Base-by-base conservation (phyloP, 495 filamentous ascomycete genomes). In the Haplographium delicatum region DNA sequence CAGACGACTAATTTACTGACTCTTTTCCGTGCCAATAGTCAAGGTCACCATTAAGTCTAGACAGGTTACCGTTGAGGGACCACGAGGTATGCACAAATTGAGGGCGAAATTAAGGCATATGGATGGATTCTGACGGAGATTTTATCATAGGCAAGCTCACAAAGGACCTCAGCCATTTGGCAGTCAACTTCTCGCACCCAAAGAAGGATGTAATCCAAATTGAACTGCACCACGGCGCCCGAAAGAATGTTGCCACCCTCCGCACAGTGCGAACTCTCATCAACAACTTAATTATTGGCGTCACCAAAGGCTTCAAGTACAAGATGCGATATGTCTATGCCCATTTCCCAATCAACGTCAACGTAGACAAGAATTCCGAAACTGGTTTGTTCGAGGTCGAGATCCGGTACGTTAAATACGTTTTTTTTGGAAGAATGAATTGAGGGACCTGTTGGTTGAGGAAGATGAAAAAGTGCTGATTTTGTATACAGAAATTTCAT, bases 261-360 rank as follows among this genome's bases (percentile, higher is more conserved):
- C 91, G 93, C 63, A 98, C 93, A 63, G 93, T 98, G 82, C 86
- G 86, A 62, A 89, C 90, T 50, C 64, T 97, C 71, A 95, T 98
- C 79, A 86, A 93, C 81, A 98, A 98, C 84, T 63, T 98, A 71
- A 87, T 97, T 74, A 85, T 89, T 67, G 93, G 93, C 72, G 93
- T 98, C 54, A 98, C 94, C 67, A 91, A 86, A 76, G 93, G 93
- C 55, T 98, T 86, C 87, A 91, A 91, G 78, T 98, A 98, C 86
- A 98, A 97, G 86, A 97, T 98, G 93, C 88, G 93, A 60, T 98
- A 98, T 75, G 93, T 98, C 75, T 98, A 98, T 72, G 93, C 93
- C 63, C 93, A 98, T 83, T 98, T 98, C 70, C 93, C 93, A 69
- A 98, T 98, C 88, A 98, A 97, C 81, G 93, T 98, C 71, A 97